These are phyloP conservation scores for Xeromyces bisporus DNA, from an alignment of 495 filamentous ascomycete genomes.

Conservation along the genomic window DNA sequence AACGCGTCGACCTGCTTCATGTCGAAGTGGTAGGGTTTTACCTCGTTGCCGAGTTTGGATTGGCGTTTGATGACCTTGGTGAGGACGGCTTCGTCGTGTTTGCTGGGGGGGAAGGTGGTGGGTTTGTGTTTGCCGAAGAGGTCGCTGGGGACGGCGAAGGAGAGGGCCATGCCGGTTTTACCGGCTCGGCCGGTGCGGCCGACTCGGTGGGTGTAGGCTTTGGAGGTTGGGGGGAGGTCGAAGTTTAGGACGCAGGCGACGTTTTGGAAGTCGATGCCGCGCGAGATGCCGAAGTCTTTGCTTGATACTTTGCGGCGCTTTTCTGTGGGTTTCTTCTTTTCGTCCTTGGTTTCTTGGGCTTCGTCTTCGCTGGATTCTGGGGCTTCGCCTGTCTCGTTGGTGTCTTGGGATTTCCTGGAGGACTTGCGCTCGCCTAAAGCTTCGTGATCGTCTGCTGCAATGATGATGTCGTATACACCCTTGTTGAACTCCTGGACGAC, in stretches of 20 bases:
- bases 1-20: conserved; percentile 87
- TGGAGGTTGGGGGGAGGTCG: conserved; percentile 74
- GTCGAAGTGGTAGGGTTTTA: conserved; percentile 85
- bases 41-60: conserved; percentile 51
- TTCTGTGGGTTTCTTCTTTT: conserved; percentile 14
- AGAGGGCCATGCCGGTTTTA: conserved; percentile 83
- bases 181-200: conserved; percentile 85
- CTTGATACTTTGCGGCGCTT: conserved; percentile 46
- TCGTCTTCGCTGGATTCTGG: conserved; percentile 21
- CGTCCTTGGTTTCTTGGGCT: conserved; percentile 8
- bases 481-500: conserved; percentile 96
- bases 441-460: conserved; percentile 88
- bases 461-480: conserved; percentile 89
- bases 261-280: conserved; percentile 92
- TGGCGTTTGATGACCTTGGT: conserved; percentile 56
- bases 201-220: conserved; percentile 89
- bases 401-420: conserved; percentile 11
- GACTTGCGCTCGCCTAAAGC: conserved; percentile 43
- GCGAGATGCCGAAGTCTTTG: conserved; percentile 80
- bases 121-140: conserved; percentile 76
- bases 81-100: conserved; percentile 71
- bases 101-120: conserved; percentile 51
- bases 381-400: conserved; percentile 10
- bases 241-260: conserved; percentile 94
- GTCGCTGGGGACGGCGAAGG: conserved; percentile 70